These are phyloP conservation scores for Phoma sp. DNA, from an alignment of 2,329 filamentous ascomycete species.

Conservation along the genomic window DNA sequence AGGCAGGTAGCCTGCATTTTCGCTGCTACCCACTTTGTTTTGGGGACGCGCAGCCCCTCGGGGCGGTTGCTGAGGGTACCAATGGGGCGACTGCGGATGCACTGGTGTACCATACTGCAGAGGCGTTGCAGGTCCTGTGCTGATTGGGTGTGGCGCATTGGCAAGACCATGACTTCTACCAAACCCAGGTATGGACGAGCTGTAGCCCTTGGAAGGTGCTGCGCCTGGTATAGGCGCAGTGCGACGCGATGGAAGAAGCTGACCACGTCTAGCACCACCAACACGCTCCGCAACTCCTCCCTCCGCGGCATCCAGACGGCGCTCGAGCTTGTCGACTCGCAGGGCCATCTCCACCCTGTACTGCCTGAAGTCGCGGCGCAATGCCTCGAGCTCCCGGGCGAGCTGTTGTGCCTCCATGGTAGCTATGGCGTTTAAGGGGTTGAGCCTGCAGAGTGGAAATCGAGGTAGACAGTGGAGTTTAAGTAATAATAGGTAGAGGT, in stretches of 20 bases:
- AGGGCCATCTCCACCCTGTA: not conserved
- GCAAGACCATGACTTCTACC: not conserved
- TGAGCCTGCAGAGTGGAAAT: too few species aligned
- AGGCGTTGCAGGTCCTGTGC: not conserved
- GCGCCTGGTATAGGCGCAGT: not conserved
- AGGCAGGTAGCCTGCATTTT: not conserved
- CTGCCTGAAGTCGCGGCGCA: not conserved
- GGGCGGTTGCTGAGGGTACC: not conserved
- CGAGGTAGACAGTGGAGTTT: too few species aligned
- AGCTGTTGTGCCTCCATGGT: not conserved
- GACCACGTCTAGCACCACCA: too few species aligned
- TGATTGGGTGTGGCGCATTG: not conserved
- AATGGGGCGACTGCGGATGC: not conserved
- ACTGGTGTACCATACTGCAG: not conserved
- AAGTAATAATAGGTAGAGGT: too few species aligned
- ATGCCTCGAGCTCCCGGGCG: not conserved
- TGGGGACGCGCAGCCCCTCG: not conserved
- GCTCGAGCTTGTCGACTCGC: constrained; percentile 1
- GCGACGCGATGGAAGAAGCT: not conserved
- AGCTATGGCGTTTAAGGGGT: too few species aligned
- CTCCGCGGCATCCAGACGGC: not conserved
- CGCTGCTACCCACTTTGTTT: not conserved
- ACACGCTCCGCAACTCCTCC: not conserved
- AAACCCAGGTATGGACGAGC: not conserved
- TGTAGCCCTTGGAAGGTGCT: not conserved